Percentiles rank a stretch among this genome's conserved stretches.
Evolutionary conservation across 2,329 filamentous ascomycete genomes (phyloP).

Genomic region (Tetracladium maxilliforme): DNA sequence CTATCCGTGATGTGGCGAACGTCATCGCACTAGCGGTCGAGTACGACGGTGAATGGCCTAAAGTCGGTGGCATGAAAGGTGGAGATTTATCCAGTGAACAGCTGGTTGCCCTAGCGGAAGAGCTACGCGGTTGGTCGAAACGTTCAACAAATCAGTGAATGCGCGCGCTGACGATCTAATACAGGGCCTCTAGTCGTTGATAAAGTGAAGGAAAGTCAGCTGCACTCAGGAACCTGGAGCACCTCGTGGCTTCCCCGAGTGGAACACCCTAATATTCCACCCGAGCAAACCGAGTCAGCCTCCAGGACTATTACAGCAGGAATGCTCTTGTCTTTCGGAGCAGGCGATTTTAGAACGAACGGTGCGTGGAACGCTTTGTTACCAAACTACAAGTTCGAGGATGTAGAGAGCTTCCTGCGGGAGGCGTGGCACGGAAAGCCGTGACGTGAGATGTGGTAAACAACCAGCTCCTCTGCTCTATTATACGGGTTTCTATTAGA

Average conservation of each 20-base stretch:
- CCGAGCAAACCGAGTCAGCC: slow-evolving; percentile 10
- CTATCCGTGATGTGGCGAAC: slow-evolving; percentile 17
- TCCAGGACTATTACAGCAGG: slow-evolving; percentile 14
- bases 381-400: slow-evolving; percentile 25
- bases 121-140: slow-evolving; percentile 18
- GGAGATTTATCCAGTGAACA: slow-evolving; percentile 13
- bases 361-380: slow-evolving; percentile 28
- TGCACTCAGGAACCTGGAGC: slow-evolving; percentile 8
- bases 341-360: too few species aligned
- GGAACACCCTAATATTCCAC: slow-evolving; percentile 14
- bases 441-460: slow-evolving; percentile 7
- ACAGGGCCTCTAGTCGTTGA: slow-evolving; percentile 28
- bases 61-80: slow-evolving; percentile 20
- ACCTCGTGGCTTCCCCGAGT: slow-evolving; percentile 18
- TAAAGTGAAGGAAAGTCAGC: slow-evolving; percentile 11
- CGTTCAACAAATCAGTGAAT: too few species aligned
- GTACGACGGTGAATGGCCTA: slow-evolving; percentile 23
- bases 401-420: slow-evolving; percentile 23
- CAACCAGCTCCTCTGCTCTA: too few species aligned
- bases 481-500: too few species aligned
- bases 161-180: too few species aligned
- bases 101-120: slow-evolving; percentile 17
- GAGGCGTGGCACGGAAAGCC: slow-evolving; percentile 22
- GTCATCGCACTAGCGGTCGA: slow-evolving; percentile 22
- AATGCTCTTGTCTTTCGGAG: too few species aligned